These are phyloP conservation scores for Carnegiea gigantea DNA, from an alignment of 179 eudicot species.

Conservation along the genomic window DNA sequence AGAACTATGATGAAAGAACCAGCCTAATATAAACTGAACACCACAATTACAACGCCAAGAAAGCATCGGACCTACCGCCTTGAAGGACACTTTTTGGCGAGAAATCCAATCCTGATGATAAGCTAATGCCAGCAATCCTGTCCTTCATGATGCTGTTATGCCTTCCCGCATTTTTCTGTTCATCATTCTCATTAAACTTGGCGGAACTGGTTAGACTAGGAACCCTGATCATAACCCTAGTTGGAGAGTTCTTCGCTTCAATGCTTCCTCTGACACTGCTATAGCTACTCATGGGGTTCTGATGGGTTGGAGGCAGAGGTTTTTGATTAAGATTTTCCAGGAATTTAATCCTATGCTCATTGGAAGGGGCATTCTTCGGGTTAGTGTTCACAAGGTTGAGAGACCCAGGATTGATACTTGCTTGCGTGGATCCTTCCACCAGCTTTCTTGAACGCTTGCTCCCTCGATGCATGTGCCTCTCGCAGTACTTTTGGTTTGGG, in stretches of 20 bases:
- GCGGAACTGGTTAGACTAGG: slow-evolving; percentile 1
- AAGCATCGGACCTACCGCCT: slow-evolving; percentile 27
- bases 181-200: background rate
- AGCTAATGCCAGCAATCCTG: slow-evolving; percentile 11
- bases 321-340: slow-evolving; percentile 1
- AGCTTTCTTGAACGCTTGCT: slow-evolving; percentile 58
- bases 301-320: background rate
- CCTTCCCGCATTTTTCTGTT: slow-evolving; percentile 1
- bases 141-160: slow-evolving; percentile 19
- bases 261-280: background rate
- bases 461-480: slow-evolving; percentile 52
- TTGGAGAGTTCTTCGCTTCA: background rate
- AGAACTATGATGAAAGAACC: background rate
- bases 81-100: slow-evolving; percentile 51
- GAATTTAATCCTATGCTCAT: background rate
- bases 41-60: background rate
- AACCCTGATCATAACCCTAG: slow-evolving; percentile 11
- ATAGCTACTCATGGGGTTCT: background rate
- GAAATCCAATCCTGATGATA: slow-evolving; percentile 34
- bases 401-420: background rate
- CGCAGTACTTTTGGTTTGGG: slow-evolving; percentile 46
- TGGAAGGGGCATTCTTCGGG: too few relatives aligned
- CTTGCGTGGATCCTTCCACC: slow-evolving; percentile 37
- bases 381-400: background rate
- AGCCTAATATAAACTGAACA: background rate